A percentile compares a stretch with the other conserved stretches of the same genome.
Evolutionary conservation across 306 rosid genomes (phyloP).

Genomic region (Malus orientalis): DNA sequence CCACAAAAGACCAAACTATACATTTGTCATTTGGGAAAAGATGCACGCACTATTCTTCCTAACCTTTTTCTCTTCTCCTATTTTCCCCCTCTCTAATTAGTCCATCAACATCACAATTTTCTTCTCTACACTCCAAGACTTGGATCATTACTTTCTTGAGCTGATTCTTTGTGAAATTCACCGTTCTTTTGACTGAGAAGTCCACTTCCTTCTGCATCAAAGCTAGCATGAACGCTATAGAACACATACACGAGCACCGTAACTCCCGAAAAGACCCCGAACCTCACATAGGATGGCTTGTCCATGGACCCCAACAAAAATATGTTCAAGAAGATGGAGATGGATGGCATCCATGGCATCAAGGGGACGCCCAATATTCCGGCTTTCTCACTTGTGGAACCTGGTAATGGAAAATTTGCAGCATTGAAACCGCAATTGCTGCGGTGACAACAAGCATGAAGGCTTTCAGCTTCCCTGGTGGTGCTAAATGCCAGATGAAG

Average conservation of each 20-base stretch:
- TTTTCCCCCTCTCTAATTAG: too few relatives aligned
- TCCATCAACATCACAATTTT: background rate
- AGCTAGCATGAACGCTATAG: constrained; percentile 91
- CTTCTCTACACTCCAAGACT: constrained; percentile 35
- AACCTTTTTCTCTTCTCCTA: too few relatives aligned
- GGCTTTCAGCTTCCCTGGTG: constrained; percentile 42
- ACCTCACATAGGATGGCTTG: constrained; percentile 67
- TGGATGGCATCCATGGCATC: constrained; percentile 93
- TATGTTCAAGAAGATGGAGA: constrained; percentile 68
- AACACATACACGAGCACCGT: constrained; percentile 56
- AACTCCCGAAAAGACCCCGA: constrained; percentile 60
- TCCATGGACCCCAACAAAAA: constrained; percentile 68
- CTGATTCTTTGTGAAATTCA: constrained; percentile 33
- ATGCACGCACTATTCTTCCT: background rate
- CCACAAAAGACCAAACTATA: constrained; percentile 22
- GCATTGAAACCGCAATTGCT: constrained; percentile 34
- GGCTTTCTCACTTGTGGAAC: constrained; percentile 81
- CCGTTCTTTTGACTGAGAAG: constrained; percentile 44
- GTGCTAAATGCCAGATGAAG: constrained; percentile 61
- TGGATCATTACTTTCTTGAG: constrained; percentile 25
- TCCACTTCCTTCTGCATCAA: constrained; percentile 60
- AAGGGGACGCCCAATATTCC: constrained; percentile 87
- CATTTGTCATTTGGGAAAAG: constrained; percentile 40
- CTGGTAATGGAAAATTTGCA: constrained; percentile 57
- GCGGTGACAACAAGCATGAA: constrained; percentile 45